These are phyloP conservation scores for Tylopilus microsporus DNA, from an alignment of 1,284 basidiomycete genomes.

Conservation along the genomic window DNA sequence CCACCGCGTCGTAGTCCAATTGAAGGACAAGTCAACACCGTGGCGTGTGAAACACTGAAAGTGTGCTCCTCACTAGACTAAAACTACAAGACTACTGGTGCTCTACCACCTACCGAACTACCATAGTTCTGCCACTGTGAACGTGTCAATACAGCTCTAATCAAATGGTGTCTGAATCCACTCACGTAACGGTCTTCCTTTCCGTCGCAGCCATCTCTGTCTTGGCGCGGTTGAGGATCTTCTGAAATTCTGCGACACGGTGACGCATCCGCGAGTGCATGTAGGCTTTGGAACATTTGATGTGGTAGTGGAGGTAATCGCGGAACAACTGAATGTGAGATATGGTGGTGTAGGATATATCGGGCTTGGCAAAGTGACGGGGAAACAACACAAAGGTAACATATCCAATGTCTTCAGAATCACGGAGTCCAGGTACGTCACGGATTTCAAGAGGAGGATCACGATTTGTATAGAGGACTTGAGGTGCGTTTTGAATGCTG, in stretches of 20 bases:
- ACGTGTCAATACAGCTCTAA: conserved; percentile 9
- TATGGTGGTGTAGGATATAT: conserved; percentile 79
- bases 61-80: neutral
- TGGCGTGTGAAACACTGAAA: conserved; percentile 22
- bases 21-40: neutral
- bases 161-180: conserved; percentile 16
- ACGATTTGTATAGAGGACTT: conserved; percentile 94
- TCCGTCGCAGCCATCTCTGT: conserved; percentile 82
- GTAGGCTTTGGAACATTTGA: conserved; percentile 99
- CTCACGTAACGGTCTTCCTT: conserved; percentile 88
- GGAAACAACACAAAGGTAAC: conserved; percentile 99
- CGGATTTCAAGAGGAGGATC: conserved; percentile 96
- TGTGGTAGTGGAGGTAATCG: conserved; percentile 98
- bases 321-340: conserved; percentile 97
- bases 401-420: conserved; percentile 91
- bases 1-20: neutral
- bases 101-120: conserved; percentile 38
- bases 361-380: conserved; percentile 81
- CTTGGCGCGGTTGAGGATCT: conserved; percentile 97
- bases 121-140: conserved; percentile 50
- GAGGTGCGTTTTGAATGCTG: conserved; percentile 93
- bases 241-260: conserved; percentile 95
- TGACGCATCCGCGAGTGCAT: conserved; percentile 98
- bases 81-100: neutral
- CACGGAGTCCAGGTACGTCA: conserved; percentile 74